Base-by-base conservation (phyloP, 371 early-diverging fungal genomes). In the Smittium culicis region DNA sequence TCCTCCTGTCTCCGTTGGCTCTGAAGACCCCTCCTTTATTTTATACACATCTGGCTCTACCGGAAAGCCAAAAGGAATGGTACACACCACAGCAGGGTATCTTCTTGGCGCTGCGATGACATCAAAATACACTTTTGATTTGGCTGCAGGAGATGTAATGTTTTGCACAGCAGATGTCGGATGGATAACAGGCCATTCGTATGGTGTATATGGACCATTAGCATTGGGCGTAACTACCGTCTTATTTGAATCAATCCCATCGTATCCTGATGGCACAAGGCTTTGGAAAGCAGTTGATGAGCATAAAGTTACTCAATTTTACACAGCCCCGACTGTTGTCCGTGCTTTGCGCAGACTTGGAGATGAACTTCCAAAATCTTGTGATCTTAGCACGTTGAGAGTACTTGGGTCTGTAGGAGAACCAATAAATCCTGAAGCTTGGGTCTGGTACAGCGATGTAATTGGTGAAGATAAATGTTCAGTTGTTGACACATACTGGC, bases 321-420 rank as follows among this genome's bases (percentile, higher is more conserved):
- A 98, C 77, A 99, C 99, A 30, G 98, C 99, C 0, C 99, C 99
- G 27, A 99, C 99, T 1, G 95, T 96, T 34, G 92, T 99, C 70
- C 88, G 99, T 65, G 92, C 94, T 1, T 81, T 98, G 66, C 86
- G 92, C 66, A 85, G 90, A 25, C 72, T 88, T n/a, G 94, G 94
- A 34, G 88, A 95, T 70, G 81, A 86, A 35, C 84, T 83, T 81
- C 83, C 93, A 34, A 79, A 85, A 67, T 81, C 82, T 61, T 75
- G 75, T 72, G 85, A 89, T 66, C 80, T 96, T 65, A 81, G 84
- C 20, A 81, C 88, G 20, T 82, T 99, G 54, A 83, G 94, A 65
- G 85, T 94, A 27, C 86, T 99, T 35, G 99, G 96, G 28, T 88
- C 91, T 35, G 99, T 98, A 2, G 99, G 99, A 56, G 99, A 99